Percentiles rank a stretch among this genome's conserved stretches.
Evolutionary conservation across 129 eudicot species (phyloP).

Genomic region (Chrysanthemum makinoi): DNA sequence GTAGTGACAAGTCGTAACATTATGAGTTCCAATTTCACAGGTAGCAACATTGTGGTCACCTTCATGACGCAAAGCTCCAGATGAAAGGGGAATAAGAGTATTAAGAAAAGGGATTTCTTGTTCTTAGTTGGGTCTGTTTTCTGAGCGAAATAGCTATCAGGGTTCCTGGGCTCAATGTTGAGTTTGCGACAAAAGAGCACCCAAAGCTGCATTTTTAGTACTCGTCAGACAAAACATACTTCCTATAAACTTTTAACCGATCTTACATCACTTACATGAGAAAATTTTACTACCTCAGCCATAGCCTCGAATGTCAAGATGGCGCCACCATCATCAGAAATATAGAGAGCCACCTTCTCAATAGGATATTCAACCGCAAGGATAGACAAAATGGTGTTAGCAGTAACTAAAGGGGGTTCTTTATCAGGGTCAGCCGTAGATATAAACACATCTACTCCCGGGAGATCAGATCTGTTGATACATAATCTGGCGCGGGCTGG

Average conservation of each 20-base stretch:
- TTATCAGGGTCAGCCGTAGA: slow-evolving; percentile 95
- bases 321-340: slow-evolving; percentile 93
- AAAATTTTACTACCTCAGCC: slow-evolving; percentile 88
- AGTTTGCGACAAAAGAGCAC: slow-evolving; percentile 95
- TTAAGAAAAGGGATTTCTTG: no score
- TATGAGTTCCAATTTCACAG: no score
- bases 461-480: slow-evolving; percentile 97
- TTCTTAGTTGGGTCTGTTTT: slow-evolving; percentile 81
- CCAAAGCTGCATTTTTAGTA: slow-evolving; percentile 54
- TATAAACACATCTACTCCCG: slow-evolving; percentile 79
- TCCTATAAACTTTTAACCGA: background rate
- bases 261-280: slow-evolving; percentile 43
- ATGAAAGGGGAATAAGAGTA: no score
- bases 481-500: no score
- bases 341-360: slow-evolving; percentile 68
- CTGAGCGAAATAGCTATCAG: slow-evolving; percentile 74
- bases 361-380: slow-evolving; percentile 87
- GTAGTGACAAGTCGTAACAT: no score
- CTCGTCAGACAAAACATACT: background rate
- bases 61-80: no score
- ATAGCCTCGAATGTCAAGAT: slow-evolving; percentile 92
- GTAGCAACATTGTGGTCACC: no score
- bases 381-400: slow-evolving; percentile 76
- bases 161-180: slow-evolving; percentile 88
- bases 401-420: slow-evolving; percentile 90